Conservation (phyloP, 805 yeast species). For the Spathaspora passalidarum region DNA sequence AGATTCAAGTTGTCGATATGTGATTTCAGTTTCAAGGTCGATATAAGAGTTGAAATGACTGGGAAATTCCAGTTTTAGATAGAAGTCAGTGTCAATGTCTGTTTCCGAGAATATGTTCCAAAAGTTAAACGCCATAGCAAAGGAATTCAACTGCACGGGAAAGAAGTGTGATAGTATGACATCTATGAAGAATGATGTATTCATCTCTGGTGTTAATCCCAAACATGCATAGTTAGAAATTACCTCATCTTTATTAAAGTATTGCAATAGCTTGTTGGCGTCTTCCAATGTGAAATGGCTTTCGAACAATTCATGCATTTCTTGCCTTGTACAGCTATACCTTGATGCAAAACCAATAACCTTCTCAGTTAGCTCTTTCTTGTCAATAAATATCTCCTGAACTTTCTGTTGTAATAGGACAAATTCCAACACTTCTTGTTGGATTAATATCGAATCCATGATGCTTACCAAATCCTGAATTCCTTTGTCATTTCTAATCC, state of each 20-base stretch:
- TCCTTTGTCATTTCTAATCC: not conserved
- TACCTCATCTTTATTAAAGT: not conserved
- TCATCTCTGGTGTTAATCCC: not conserved
- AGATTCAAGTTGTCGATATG: not conserved
- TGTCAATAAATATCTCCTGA: not conserved
- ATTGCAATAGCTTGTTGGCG: not conserved
- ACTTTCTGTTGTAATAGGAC: not conserved
- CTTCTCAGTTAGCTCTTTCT: not conserved
- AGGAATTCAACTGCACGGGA: not conserved
- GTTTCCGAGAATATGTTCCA: conserved; percentile 1
- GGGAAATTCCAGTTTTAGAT: not conserved
- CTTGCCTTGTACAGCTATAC: not conserved
- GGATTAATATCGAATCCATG: not conserved
- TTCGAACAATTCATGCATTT: not conserved
- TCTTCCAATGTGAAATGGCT: not conserved
- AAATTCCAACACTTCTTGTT: not conserved
- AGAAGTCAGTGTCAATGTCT: not conserved
- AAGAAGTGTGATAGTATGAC: not conserved
- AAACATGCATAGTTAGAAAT: not conserved
- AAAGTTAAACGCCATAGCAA: not conserved
- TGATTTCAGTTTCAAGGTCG: not conserved
- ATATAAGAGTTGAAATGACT: not conserved
- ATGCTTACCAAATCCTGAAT: not conserved
- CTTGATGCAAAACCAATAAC: not conserved
- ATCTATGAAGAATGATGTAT: not conserved